Base-by-base conservation (phyloP, 495 filamentous ascomycete genomes). In the Talaromyces thailandensis region DNA sequence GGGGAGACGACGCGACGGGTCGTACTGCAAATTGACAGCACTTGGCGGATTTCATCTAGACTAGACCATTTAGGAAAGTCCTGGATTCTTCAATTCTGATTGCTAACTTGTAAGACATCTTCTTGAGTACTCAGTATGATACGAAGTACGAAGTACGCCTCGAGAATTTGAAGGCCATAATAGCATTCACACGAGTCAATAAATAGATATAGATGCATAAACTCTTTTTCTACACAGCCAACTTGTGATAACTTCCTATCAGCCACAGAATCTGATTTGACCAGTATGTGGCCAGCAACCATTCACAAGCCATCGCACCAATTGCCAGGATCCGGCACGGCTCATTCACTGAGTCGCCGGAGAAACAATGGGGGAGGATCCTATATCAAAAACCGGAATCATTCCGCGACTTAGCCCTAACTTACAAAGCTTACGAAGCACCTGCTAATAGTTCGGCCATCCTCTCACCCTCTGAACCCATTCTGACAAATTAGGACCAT, bases 281-380 rank as follows among this genome's bases (percentile, higher is more conserved):
- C 21, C 7, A 37, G 32, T 37, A 37, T 14, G 32, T 37, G 11
- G n/a, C 14, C 37, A 9, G 37, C 37, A 43, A 18, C 37, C n/a
- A 48, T 18, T 48, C 43, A 48, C 43, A 48, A 40, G 35, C 35
- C 35, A 40, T 40, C 9, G 43, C 43, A 18, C 18, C 43, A 18
- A 21, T 48, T 40, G 35, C 8, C 52, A n/a, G 52, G 16, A 55
- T 55, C 6, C 52, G 52, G 52, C 52, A 29, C 52, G 62, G 58
- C 58, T 63, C 50, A 51, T 55, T 48, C 43, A 48, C n/a, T n/a
- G n/a, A n/a, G n/a, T n/a, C 43, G 5, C n/a, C 43, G 43, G 43
- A n/a, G 9, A 18, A 18, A 18, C 43, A 23, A 4, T 18, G 43
- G 43, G n/a, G 37, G 18, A 18, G n/a, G 1, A 16, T 6, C 7